Conservation (phyloP, 2,329 filamentous ascomycete species). For the Claviceps sp. region DNA sequence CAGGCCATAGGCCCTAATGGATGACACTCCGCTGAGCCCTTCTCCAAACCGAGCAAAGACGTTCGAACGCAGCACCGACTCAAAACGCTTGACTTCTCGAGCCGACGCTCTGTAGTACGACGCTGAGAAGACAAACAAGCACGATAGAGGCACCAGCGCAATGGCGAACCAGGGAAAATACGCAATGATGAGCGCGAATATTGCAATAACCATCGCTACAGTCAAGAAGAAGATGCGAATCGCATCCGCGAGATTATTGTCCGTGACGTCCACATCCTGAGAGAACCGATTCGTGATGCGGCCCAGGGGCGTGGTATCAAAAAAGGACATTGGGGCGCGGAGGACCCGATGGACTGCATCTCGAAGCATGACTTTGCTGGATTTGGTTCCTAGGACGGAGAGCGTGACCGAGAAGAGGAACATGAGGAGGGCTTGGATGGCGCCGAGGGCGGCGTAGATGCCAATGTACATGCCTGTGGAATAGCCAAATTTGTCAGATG, state of each 20-base stretch:
- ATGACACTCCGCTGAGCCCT: constrained; percentile 69
- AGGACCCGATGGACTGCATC: constrained; percentile 65
- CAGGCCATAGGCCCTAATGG: constrained; percentile 80
- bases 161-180: constrained; percentile 81
- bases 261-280: constrained; percentile 91
- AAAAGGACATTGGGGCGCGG: constrained; percentile 75
- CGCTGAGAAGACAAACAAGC: constrained; percentile 70
- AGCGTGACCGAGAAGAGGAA: constrained; percentile 71
- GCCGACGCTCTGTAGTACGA: constrained; percentile 85
- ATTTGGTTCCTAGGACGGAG: constrained; percentile 65
- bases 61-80: constrained; percentile 71
- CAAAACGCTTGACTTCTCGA: constrained; percentile 87
- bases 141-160: constrained; percentile 48
- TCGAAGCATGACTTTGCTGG: constrained; percentile 71
- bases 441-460: constrained; percentile 57
- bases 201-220: constrained; percentile 64
- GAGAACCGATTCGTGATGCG: constrained; percentile 95
- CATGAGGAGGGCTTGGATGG: constrained; percentile 56
- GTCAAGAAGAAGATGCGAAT: constrained; percentile 90
- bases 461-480: constrained; percentile 59
- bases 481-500: constrained; percentile 59
- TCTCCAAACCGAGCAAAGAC: constrained; percentile 90
- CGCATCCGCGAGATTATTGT: constrained; percentile 78
- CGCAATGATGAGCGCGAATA: constrained; percentile 85
- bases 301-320: constrained; percentile 90